Evolutionary conservation across 108 stramenopile species (phyloP).

Genomic region (Fragilariopsis cylindrus): DNA sequence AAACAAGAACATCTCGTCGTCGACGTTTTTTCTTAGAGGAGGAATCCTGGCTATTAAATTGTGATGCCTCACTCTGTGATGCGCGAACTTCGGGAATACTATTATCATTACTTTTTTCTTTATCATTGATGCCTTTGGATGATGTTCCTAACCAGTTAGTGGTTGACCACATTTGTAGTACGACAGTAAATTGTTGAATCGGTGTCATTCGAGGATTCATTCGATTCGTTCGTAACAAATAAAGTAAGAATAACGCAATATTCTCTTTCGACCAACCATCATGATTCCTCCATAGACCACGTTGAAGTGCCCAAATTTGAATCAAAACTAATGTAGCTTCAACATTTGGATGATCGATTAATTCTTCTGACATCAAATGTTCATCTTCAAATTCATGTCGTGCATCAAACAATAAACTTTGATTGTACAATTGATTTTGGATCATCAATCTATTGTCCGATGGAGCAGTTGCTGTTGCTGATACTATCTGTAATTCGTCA

Average conservation of each 20-base stretch:
- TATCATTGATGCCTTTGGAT: background rate
- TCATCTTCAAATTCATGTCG: constrained; percentile 42
- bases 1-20: constrained; percentile 55
- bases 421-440: constrained; percentile 59
- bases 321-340: constrained; percentile 58
- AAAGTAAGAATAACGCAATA: constrained; percentile 57
- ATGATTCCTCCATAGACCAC: constrained; percentile 76
- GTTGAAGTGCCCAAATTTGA: constrained; percentile 85
- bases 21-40: background rate
- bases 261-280: constrained; percentile 70
- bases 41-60: background rate
- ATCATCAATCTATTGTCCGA: background rate
- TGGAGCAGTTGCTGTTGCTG: constrained; percentile 10
- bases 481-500: background rate
- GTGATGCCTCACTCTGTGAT: constrained; percentile 17
- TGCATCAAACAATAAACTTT: constrained; percentile 54
- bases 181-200: constrained; percentile 72
- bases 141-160: constrained; percentile 68
- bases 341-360: constrained; percentile 39
- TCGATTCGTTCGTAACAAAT: constrained; percentile 68
- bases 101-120: background rate
- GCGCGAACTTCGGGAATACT: constrained; percentile 5
- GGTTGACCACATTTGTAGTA: constrained; percentile 73
- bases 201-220: constrained; percentile 71
- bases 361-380: constrained; percentile 27